Evolutionary conservation across 2,329 filamentous ascomycete species (phyloP), one percentile per base, ranked within the genome.

Genomic region (Thelonectria discophora): DNA sequence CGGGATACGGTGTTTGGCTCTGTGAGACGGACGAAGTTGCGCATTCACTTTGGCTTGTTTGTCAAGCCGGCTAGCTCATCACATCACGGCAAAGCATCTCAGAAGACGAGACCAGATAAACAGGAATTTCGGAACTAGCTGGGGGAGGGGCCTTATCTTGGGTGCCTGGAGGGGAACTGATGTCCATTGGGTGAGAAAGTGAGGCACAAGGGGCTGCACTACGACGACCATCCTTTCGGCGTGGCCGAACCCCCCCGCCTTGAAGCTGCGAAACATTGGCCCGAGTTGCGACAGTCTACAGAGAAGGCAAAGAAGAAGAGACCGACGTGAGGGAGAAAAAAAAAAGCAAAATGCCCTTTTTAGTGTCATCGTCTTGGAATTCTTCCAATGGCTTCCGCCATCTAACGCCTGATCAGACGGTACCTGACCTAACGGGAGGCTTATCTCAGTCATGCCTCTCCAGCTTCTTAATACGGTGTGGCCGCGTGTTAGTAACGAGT

Each of bases 341-440:
- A 43, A 37, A 24, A 27, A 65, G 57, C 46, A 58, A 20, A 37
- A 21, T 5, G 12, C 3, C 3, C 42, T 37, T 15, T 13, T 37
- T 34, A 34, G 32, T 34, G 32, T 34, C 13, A 46, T 52, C 64
- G 58, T 57, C 56, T 66, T 47, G 58, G 48, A 63, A 60, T 46
- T 57, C 62, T 67, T 55, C 50, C 12, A 69, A 55, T 58, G 60
- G 62, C 50, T 42, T 63, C 62, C 54, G 60, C 66, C 62, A 48
- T 49, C 48, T 47, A 51, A 66, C 50, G 53, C 62, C 58, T 59
- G 62, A 61, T 65, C 55, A 63, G 59, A 59, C 67, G 57, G 66
- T 65, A 62, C 68, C 68, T 70, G 60, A 60, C 59, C 63, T 70
- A 69, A 66, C 48, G 52, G 34, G 61, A 65, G 66, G 63, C 60